Evolutionary conservation across 805 yeast species (phyloP), one percentile per base, ranked within the genome.

Genomic region (Kluyveromyces siamensis): DNA sequence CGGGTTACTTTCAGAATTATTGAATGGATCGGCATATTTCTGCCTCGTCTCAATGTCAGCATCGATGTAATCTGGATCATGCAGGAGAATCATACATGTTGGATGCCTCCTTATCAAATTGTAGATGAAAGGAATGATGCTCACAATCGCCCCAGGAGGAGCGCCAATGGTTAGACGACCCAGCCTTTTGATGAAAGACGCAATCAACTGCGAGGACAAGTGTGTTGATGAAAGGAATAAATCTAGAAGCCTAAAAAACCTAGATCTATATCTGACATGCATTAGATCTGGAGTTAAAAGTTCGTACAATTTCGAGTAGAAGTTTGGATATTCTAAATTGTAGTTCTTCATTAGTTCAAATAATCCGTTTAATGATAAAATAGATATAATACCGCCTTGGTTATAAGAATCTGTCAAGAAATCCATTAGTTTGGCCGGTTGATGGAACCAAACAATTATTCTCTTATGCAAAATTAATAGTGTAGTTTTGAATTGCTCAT

Each of bases 251-350:
- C 99, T 79, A 69, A 91, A 79, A 60, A 93, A 91, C 58, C 98
- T 76, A 1, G 96, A 82, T 60, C 95, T 77, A 65, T 88, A 86
- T 48, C 81, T 78, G 44, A 87, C 81, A 62, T 83, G 90, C 59
- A 93, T 70, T 49, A 93, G 65, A 36, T 80, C 76, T 16, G 87
- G 84, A 16, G 87, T 87, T 43, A 93, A 73, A 39, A 93, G 73
- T 9, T 83, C 81, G 65, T 93, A 91, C 39, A 91, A 75, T 67
- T 91, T 90, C 44, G 73, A 67, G 69, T 81, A 91, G 61, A 91
- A 93, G 52, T 88, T 83, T 16, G 98, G 97, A 64, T 91, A 91
- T 60, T 91, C 98, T 57, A 91, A 73, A 62, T 90, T 90, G 65
- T 79, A 80, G 49, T 75, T 73, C 58, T 79, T 86, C 82, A 91